Percentiles rank a stretch among this genome's conserved stretches.
phyloP scores from a whole-genome alignment of 108 stramenopile species.

The Thalassiosira profunda region DNA sequence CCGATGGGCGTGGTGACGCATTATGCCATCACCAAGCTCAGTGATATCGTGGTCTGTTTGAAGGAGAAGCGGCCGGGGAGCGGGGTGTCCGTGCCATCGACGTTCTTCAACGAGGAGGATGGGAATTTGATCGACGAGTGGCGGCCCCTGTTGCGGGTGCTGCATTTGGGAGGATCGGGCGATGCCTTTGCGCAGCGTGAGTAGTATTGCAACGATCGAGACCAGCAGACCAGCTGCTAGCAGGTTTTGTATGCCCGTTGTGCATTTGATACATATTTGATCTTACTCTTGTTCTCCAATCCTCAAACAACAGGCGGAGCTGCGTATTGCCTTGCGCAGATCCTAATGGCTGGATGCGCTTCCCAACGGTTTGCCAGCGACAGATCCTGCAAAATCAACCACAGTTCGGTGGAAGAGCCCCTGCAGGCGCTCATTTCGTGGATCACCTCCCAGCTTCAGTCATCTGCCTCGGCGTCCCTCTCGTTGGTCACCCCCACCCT shows the following conservation, averaged over 20 bases:
- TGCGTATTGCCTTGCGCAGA: slow-evolving; percentile 54
- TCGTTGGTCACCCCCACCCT: slow-evolving; percentile 74
- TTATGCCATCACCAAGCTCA: slow-evolving; percentile 71
- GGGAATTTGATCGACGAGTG: slow-evolving; percentile 56
- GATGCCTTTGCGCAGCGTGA: slow-evolving; percentile 62
- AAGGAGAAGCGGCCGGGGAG: slow-evolving; percentile 43
- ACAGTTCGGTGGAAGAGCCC: slow-evolving; percentile 50
- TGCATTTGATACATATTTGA: no score
- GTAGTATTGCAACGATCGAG: no score
- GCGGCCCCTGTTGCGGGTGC: slow-evolving; percentile 44
- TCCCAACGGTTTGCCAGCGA: slow-evolving; percentile 21
- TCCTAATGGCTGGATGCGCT: slow-evolving; percentile 49
- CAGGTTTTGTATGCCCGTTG: no score
- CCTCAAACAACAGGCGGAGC: slow-evolving; percentile 48
- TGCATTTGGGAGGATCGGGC: slow-evolving; percentile 49
- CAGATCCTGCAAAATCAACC: slow-evolving; percentile 41
- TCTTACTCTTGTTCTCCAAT: no score
- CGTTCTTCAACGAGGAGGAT: slow-evolving; percentile 46
- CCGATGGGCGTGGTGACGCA: slow-evolving; percentile 70
- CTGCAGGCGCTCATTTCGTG: slow-evolving; percentile 69
- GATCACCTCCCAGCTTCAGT: slow-evolving; percentile 75
- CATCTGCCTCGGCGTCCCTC: slow-evolving; percentile 54
- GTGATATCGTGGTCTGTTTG: slow-evolving; percentile 61
- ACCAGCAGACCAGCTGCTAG: no score
- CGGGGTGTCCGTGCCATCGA: slow-evolving; percentile 33